Base-by-base conservation (phyloP, 2,329 filamentous ascomycete genomes). In the Fragosphaeria purpurea region DNA sequence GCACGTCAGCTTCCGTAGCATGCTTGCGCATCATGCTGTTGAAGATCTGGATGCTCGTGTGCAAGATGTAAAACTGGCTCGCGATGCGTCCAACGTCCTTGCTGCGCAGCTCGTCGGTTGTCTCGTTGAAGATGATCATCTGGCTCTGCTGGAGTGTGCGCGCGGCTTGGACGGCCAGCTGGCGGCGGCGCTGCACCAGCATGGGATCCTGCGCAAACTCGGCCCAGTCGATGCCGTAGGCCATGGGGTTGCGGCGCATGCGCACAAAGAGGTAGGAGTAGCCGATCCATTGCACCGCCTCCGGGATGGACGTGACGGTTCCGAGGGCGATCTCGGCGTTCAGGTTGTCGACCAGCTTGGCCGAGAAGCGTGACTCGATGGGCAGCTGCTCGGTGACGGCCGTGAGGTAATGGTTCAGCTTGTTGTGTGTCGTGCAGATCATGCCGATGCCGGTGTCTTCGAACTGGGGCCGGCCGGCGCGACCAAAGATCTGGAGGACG, bases 101-200 rank as follows among this genome's bases (percentile, higher is more conserved):
- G 53, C 89, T 86, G 53, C 88, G 83, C 7, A 98, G 78, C 60
- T 96, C 91, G 58, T 96, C 91, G 0, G 91, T 98, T 13, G 75
- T 80, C 62, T 97, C 93, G 58, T 98, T 96, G 72, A 91, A 98
- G 51, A 98, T 93, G 61, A 98, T 93, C 94, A 98, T 98, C 67
- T 98, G 93, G 59, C 88, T 95, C 62, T 90, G 79, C 62, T 96
- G 90, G 42, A 98, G 71, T 5, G 88, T 86, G 42, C 83, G 77
- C 1, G 93, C 93, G 31, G 93, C 93, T 59, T 95, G 84, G 43
- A 95, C 89, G 49, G 93, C 85, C 48, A 98, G 73, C 57, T 93
- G 83, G 4, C 90, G 81, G 47, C 93, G 81, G 58, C 91, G 78
- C 61, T 93, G 85, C 2, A 96, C 88, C 32, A 98, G 76, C 53